A percentile compares a stretch with the other conserved stretches of the same genome.
Conservation (phyloP, 345 rosid species). For the Lepidium didymum region DNA sequence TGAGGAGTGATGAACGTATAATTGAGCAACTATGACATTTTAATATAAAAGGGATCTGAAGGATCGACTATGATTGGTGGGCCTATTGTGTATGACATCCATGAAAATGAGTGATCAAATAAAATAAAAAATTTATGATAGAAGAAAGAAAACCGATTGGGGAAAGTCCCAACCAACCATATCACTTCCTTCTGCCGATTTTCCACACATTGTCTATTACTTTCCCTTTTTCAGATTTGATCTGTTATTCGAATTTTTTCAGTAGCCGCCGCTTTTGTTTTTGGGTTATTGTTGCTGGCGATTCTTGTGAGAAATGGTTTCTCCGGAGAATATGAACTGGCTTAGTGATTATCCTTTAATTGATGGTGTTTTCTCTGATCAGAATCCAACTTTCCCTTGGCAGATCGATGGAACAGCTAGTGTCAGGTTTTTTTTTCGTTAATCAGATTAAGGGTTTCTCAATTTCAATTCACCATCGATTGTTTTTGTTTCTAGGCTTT, state of each 20-base stretch:
- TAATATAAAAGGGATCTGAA: not conserved
- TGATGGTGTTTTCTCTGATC: conserved; percentile 52
- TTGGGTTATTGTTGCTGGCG: not conserved
- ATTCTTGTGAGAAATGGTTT: conserved; percentile 44
- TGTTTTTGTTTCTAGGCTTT: not conserved
- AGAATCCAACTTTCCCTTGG: conserved; percentile 41
- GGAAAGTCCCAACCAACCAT: conserved; percentile 3
- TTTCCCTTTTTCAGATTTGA: conserved; percentile 4
- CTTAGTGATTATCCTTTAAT: conserved; percentile 52
- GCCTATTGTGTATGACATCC: conserved; percentile 6
- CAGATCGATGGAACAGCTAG: conserved; percentile 47
- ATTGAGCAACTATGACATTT: conserved; percentile 10
- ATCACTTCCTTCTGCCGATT: conserved; percentile 7
- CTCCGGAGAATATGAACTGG: conserved; percentile 70
- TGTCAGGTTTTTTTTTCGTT: conserved; percentile 34
- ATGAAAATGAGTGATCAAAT: conserved; percentile 5
- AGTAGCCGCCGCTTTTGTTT: conserved; percentile 11
- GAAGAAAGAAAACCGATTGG: conserved; percentile 2
- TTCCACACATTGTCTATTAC: conserved; percentile 4
- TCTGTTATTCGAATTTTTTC: not conserved
- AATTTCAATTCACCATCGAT: not conserved
- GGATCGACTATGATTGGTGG: conserved; percentile 21
- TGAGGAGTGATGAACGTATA: conserved; percentile 2
- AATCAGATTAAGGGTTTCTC: not conserved
- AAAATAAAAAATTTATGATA: not conserved